Base-by-base conservation (phyloP, 2,329 filamentous ascomycete species). In the Colletotrichum sp. region DNA sequence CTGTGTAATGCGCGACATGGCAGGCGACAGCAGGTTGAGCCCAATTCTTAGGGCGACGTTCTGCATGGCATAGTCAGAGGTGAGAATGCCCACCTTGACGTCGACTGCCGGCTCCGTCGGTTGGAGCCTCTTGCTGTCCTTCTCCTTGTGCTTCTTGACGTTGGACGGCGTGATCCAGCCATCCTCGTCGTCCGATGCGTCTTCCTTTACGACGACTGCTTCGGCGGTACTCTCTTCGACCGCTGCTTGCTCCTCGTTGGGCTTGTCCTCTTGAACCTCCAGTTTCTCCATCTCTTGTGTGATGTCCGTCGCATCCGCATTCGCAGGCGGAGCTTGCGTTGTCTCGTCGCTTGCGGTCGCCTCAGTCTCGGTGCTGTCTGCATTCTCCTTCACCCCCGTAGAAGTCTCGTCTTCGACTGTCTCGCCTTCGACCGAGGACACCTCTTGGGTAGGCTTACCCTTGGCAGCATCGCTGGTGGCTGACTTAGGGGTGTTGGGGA, bases 151-250 rank as follows among this genome's bases (percentile, higher is more conserved):
- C 82, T 95, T 94, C 83, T 95, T 95, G 79, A 99, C 90, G 85
- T 99, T 99, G 55, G 93, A 93, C 1, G 96, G 96, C 0, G 97
- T 99, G 83, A 99, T 98, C 96, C 96, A 99, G 80, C 93, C 95
- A 78, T 94, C 95, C 18, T 89, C 90, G 74, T 92, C 92, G 75
- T 89, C 87, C 28, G 82, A 84, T 55, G 83, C 84, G 7, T 85
- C 90, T 7, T 88, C 89, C 36, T 87, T 68, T 18, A 30, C 57
- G 16, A 73, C 60, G 28, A 18, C 32, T 43, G 61, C 24, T 16
- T 71, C 60, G 16, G 24, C 36, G 24, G 57, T 65, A 18, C 81
- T 78, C 30, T 83, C 79, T 16, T 78, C 65, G 64, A 81, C 75
- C 6, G 65, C 4, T 16, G 34, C 16, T 8, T 78, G 74, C n/a